A percentile compares a stretch with the other conserved stretches of the same genome.
Evolutionary conservation across 176 grass and related monocot species (phyloP).

Genomic region (Aegilops tauschii): DNA sequence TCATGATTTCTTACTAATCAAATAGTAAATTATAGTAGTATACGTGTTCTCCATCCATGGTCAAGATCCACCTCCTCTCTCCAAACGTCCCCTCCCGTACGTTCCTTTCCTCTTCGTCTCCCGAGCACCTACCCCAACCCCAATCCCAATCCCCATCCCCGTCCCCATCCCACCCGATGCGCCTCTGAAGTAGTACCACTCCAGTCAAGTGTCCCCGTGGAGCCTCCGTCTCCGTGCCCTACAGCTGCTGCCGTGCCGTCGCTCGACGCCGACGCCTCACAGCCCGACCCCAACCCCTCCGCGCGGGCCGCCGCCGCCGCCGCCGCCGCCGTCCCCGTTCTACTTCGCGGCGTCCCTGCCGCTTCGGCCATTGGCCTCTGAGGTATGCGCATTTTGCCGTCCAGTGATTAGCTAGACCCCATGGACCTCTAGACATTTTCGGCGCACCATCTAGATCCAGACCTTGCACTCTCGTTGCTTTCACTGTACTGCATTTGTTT

Average conservation of each 20-base stretch:
- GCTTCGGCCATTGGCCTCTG: background rate
- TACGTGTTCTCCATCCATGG: background rate
- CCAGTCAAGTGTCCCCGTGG: background rate
- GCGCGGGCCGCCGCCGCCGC: background rate
- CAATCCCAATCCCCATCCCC: background rate
- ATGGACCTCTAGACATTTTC: background rate
- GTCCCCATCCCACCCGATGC: background rate
- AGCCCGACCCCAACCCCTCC: background rate
- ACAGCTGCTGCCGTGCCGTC: background rate
- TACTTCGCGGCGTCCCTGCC: background rate
- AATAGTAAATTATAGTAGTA: background rate
- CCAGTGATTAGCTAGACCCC: background rate
- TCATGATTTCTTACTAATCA: background rate
- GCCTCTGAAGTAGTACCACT: background rate
- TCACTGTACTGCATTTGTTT: conserved; percentile 16
- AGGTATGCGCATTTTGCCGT: background rate
- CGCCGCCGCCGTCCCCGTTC: background rate
- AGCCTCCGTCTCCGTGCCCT: no score
- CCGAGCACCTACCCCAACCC: background rate
- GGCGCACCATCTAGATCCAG: conserved; percentile 2
- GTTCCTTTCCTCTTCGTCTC: background rate
- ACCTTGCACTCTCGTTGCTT: background rate
- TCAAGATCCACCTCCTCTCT: conserved; percentile 21
- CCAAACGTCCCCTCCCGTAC: background rate
- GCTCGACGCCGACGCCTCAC: background rate